phyloP scores from a whole-genome alignment of 768 basidiomycete species.

The Pholiota conissans region DNA sequence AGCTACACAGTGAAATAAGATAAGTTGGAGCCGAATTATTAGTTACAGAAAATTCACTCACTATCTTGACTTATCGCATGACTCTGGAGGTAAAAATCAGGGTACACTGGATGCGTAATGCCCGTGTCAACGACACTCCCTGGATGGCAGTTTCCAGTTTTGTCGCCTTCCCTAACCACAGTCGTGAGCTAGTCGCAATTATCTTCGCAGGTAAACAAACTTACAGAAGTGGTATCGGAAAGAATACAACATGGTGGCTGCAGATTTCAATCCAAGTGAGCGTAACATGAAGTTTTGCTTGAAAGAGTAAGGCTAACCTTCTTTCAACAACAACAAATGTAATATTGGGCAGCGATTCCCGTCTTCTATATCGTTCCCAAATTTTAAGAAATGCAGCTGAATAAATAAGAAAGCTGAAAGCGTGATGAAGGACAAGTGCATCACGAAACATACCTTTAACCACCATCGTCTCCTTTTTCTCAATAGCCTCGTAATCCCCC shows the following conservation, averaged over 20 bases:
- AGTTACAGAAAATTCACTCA: conserved; percentile 24
- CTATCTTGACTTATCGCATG: conserved; percentile 58
- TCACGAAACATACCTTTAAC: conserved; percentile 47
- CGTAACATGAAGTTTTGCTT: conserved; percentile 24
- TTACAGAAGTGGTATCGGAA: conserved; percentile 10
- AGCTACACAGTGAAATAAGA: conserved; percentile 4
- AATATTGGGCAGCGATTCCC: conserved; percentile 35
- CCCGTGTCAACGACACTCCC: conserved; percentile 45
- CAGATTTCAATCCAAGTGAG: background rate
- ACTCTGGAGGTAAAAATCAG: conserved; percentile 58
- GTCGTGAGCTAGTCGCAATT: too few species aligned
- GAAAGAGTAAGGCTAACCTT: conserved; percentile 58
- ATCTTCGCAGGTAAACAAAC: too few species aligned
- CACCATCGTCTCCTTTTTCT: conserved; percentile 41
- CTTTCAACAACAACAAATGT: conserved; percentile 66
- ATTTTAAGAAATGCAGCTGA: too few species aligned
- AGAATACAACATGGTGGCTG: conserved; percentile 31
- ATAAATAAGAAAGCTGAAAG: too few species aligned
- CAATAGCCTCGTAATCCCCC: conserved; percentile 37
- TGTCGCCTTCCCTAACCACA: background rate
- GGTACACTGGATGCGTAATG: conserved; percentile 45
- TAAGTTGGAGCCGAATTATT: background rate
- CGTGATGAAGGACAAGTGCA: too few species aligned
- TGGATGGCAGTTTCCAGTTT: conserved; percentile 49
- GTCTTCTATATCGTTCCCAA: conserved; percentile 4